phyloP scores from a whole-genome alignment of 164 flowering plant species.

The Nymphaea colorata region DNA sequence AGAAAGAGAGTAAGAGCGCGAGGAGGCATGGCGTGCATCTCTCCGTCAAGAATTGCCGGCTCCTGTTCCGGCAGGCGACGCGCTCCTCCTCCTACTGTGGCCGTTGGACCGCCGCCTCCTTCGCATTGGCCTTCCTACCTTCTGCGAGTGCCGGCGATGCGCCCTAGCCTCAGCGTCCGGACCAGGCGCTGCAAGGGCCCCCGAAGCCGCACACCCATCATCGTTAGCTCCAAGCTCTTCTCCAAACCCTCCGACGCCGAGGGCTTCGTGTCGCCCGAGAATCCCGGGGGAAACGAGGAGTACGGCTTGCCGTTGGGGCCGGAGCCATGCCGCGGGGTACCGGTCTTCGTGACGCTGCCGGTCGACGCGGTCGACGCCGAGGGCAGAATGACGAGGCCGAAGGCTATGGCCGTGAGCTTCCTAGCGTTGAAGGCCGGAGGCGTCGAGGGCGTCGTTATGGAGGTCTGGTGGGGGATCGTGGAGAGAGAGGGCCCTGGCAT shows the following conservation, averaged over 20 bases:
- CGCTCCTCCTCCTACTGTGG: no score
- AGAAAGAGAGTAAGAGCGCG: no score
- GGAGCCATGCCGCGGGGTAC: slow-evolving; percentile 18
- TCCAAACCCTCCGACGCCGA: slow-evolving; percentile 24
- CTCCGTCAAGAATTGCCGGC: no score
- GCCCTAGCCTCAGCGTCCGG: no score
- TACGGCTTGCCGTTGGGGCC: slow-evolving; percentile 17
- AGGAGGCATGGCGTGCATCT: no score
- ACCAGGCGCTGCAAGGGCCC: background rate
- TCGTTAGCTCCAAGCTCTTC: slow-evolving; percentile 4
- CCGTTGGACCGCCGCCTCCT: no score
- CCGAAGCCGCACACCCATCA: background rate
- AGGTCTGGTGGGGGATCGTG: slow-evolving; percentile 80
- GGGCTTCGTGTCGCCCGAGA: slow-evolving; percentile 21
- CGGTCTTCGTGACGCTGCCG: slow-evolving; percentile 51
- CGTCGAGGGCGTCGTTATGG: slow-evolving; percentile 61
- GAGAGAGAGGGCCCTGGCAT: slow-evolving; percentile 42
- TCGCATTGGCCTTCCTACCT: no score
- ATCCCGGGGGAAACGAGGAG: slow-evolving; percentile 23
- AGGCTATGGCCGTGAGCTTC: slow-evolving; percentile 30
- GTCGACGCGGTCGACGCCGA: slow-evolving; percentile 17
- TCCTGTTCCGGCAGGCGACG: no score
- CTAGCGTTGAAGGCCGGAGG: slow-evolving; percentile 42
- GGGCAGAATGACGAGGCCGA: slow-evolving; percentile 21
- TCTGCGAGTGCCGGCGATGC: no score